phyloP scores from a whole-genome alignment of 1,139 yeast species.

The Pichia sp. region DNA sequence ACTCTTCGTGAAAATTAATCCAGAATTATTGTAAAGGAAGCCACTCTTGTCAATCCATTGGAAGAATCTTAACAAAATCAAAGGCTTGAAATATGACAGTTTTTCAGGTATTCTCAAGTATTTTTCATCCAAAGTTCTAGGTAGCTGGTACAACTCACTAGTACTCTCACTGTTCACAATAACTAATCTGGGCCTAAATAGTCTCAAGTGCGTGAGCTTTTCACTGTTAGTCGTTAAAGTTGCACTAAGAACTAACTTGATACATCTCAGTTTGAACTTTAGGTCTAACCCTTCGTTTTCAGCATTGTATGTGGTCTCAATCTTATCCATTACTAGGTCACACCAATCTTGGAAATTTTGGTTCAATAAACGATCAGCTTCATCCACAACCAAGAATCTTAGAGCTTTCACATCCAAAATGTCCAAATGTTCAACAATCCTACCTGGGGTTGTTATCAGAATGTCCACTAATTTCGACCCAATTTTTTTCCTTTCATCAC shows the following conservation, averaged over 20 bases:
- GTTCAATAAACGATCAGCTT: conserved; percentile 86
- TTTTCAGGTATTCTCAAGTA: conserved; percentile 48
- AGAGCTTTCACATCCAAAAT: conserved; percentile 44
- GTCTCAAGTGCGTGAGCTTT: conserved; percentile 64
- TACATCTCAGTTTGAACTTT: conserved; percentile 34
- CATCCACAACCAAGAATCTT: conserved; percentile 79
- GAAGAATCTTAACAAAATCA: conserved; percentile 58
- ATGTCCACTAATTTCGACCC: conserved; percentile 63
- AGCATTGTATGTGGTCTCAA: conserved; percentile 37
- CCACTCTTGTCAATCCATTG: conserved; percentile 19
- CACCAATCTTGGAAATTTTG: conserved; percentile 96
- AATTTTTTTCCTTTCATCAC: conserved; percentile 58
- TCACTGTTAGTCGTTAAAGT: conserved; percentile 93
- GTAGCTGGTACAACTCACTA: conserved; percentile 53
- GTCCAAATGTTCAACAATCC: conserved; percentile 81
- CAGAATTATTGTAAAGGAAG: conserved; percentile 33
- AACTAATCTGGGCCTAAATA: conserved; percentile 65
- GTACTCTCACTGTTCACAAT: conserved; percentile 55
- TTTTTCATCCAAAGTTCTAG: conserved; percentile 51
- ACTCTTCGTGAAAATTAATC: conserved; percentile 73
- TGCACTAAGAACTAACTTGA: conserved; percentile 82
- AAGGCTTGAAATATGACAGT: conserved; percentile 65
- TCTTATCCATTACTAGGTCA: conserved; percentile 49
- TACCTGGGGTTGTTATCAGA: conserved; percentile 83
- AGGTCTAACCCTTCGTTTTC: conserved; percentile 22